Evolutionary conservation across 345 rosid genomes (phyloP).

Genomic region (Eucalyptus erythrocorys): DNA sequence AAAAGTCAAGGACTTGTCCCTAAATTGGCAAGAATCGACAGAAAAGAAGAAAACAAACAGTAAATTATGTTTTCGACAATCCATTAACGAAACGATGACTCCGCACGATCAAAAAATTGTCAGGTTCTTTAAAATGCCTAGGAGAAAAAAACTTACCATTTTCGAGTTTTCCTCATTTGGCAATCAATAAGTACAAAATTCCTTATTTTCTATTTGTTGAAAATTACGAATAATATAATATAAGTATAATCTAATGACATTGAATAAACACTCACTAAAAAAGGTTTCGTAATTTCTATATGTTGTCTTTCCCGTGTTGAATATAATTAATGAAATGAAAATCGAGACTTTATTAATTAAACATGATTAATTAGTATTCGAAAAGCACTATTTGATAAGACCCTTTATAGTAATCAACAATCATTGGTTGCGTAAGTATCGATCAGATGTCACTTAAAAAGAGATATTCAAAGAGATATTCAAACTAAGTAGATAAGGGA

Average conservation of each 20-base stretch:
- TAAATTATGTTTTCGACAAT: not conserved
- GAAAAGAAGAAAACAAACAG: not conserved
- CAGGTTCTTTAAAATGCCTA: not conserved
- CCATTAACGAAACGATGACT: not conserved
- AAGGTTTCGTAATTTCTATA: not conserved
- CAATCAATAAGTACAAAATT: rapidly evolving
- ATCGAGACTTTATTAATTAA: not conserved
- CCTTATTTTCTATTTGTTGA: not conserved
- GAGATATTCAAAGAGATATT: too few species aligned
- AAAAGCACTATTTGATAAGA: not conserved
- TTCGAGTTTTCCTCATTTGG: not conserved
- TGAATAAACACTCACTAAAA: not conserved
- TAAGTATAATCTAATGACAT: not conserved
- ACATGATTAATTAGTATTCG: not conserved
- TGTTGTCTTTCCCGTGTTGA: not conserved
- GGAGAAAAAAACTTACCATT: not conserved
- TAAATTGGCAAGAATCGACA: not conserved
- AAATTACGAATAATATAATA: not conserved
- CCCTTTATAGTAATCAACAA: rapidly evolving
- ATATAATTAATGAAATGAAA: not conserved
- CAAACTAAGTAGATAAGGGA: not conserved
- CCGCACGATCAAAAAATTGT: not conserved
- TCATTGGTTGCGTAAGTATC: not conserved
- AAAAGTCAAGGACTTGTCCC: not conserved
- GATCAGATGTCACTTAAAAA: too few species aligned